phyloP scores from a whole-genome alignment of 768 basidiomycete genomes.

The Suillus weaverae region DNA sequence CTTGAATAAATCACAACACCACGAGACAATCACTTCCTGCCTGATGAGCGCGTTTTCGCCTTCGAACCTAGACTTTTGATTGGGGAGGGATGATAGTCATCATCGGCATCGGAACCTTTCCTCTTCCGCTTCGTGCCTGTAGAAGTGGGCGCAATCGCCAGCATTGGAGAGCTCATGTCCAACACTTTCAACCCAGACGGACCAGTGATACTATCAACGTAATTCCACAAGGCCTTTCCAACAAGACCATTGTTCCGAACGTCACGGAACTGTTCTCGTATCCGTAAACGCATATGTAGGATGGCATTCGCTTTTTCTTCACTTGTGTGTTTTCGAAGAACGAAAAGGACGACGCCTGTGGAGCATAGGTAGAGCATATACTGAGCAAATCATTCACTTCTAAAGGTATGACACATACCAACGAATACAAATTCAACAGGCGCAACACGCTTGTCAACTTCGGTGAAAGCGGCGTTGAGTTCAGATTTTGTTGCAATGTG shows the following conservation, averaged over 20 bases:
- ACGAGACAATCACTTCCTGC: constrained; percentile 23
- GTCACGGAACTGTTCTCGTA: constrained; percentile 60
- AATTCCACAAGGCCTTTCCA: constrained; percentile 56
- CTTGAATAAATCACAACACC: neutral
- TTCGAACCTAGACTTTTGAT: constrained; percentile 39
- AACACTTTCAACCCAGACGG: constrained; percentile 33
- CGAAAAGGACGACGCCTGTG: constrained; percentile 67
- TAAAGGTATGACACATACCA: constrained; percentile 41
- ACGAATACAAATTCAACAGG: constrained; percentile 82
- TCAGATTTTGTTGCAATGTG: constrained; percentile 44
- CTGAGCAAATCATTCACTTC: neutral
- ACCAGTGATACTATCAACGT: constrained; percentile 45
- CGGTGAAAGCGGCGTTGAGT: constrained; percentile 49
- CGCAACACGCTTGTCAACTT: constrained; percentile 60
- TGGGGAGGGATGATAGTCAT: constrained; percentile 50
- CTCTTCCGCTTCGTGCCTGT: constrained; percentile 28
- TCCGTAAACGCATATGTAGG: constrained; percentile 51
- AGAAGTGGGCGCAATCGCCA: constrained; percentile 9
- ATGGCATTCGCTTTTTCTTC: constrained; percentile 56
- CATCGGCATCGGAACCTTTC: constrained; percentile 33
- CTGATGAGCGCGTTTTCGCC: constrained; percentile 42
- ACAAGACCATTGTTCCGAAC: constrained; percentile 62
- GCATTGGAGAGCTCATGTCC: constrained; percentile 12
- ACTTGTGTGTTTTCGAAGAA: constrained; percentile 43
- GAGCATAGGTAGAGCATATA: neutral